Evolutionary conservation across 1,284 basidiomycete genomes (phyloP), one percentile per base, ranked within the genome.

Genomic region (Peniophora sp.): DNA sequence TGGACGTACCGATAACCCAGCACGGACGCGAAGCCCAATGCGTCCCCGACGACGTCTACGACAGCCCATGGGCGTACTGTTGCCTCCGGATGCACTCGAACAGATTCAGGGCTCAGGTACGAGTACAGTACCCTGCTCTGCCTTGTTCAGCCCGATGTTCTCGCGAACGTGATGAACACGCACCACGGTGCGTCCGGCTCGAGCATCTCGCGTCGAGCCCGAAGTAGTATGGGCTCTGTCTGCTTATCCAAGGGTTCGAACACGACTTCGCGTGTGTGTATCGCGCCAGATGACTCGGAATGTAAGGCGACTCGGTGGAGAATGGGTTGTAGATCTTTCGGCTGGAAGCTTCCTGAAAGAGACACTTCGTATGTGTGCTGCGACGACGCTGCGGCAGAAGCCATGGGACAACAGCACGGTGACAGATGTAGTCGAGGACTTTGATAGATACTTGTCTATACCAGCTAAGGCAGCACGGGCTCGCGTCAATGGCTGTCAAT

Each of bases 41-140:
- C 85, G 62, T 90, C 86, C 3, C 87, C 88, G 20, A 79, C 70
- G 14, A 90, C 83, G 57, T 87, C 78, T 54, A 81, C 82, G 35
- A 78, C 83, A 12, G 86, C 83, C 83, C 87, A 89, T 11, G 87
- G 86, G 49, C 87, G 74, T 47, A 90, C 87, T 2, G 87, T 90
- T 2, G 87, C 85, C 62, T 89, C 86, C 17, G 88, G 85, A 58
- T 90, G 83, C 16, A 83, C 80, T 35, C 87, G 77, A 14, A 79
- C 78, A 39, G 82, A 83, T 63, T 90, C 87, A 45, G 88, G 85
- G 61, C 87, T 89, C 49, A 89, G 68, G 63, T 85, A 87, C 16
- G 85, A 86, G 62, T 82, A 87, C 19, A 90, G 64, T 5, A 80
- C 70, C 86, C 86, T 89, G 58, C 10, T 48, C 19, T 51, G 19